Evolutionary conservation across 2,329 filamentous ascomycete species (phyloP).

Genomic region (Botrytis cinerea): DNA sequence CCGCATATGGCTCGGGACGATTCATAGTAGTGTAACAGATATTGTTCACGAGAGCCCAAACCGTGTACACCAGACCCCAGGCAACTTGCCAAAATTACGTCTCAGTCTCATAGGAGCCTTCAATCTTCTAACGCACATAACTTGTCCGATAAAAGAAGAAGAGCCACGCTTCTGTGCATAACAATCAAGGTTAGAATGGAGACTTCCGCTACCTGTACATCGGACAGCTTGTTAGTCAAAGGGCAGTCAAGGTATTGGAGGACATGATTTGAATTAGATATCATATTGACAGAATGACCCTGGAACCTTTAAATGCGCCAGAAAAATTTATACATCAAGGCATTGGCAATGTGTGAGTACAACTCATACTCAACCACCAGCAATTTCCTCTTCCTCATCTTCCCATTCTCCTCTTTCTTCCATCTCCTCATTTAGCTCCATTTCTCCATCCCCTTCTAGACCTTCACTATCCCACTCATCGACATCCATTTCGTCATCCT

Average conservation of each 20-base stretch:
- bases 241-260: background rate
- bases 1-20: background rate
- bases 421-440: conserved; percentile 41
- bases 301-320: conserved; percentile 1
- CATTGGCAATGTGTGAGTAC: background rate
- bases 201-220: background rate
- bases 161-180: background rate
- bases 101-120: background rate
- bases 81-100: background rate
- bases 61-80: background rate
- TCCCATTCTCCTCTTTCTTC: conserved; percentile 41
- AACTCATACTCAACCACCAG: conserved; percentile 33
- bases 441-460: conserved; percentile 41
- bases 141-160: background rate
- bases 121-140: background rate
- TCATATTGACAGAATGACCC: conserved; percentile 4
- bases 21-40: background rate
- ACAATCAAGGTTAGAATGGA: background rate
- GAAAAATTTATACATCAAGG: conserved; percentile 12
- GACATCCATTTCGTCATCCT: conserved; percentile 52
- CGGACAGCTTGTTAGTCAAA: background rate
- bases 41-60: background rate
- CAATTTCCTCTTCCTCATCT: conserved; percentile 42
- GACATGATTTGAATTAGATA: conserved; percentile 4
- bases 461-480: conserved; percentile 46